phyloP scores from a whole-genome alignment of 768 basidiomycete genomes.

The Leucosporidium scottii region DNA sequence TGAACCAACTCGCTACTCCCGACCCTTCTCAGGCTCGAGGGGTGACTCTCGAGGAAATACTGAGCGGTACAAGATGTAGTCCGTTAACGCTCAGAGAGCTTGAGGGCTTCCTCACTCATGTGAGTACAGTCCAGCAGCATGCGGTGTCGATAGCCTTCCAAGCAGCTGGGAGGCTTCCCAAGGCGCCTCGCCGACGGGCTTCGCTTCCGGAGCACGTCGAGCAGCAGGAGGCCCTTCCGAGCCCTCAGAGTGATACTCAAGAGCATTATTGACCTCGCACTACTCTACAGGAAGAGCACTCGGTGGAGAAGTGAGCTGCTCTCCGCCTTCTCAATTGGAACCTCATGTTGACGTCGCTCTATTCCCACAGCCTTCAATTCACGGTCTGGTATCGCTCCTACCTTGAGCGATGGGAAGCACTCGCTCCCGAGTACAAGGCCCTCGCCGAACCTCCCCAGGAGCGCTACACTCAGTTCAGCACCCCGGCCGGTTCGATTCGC shows the following conservation, averaged over 20 bases:
- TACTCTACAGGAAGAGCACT: slow-evolving; percentile 7
- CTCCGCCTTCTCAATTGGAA: neutral
- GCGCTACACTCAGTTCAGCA: slow-evolving; percentile 1
- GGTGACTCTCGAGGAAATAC: slow-evolving; percentile 7
- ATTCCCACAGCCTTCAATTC: slow-evolving; percentile 40
- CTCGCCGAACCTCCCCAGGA: slow-evolving; percentile 4
- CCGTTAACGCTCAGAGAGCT: slow-evolving; percentile 13
- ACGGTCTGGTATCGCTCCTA: slow-evolving; percentile 47
- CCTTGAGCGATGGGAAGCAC: slow-evolving; percentile 42
- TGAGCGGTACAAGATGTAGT: neutral
- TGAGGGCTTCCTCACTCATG: slow-evolving; percentile 13
- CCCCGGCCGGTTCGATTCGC: slow-evolving; percentile 9
- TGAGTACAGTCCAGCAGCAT: neutral
- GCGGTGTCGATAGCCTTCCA: too few species aligned
- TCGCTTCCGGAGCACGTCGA: neutral
- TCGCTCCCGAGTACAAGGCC: slow-evolving; percentile 32
- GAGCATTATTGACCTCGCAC: too few species aligned
- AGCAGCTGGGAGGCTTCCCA: neutral
- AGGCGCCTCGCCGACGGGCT: neutral
- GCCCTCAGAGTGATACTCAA: too few species aligned
- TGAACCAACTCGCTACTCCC: neutral
- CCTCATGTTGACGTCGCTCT: neutral
- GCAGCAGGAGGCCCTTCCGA: too few species aligned
- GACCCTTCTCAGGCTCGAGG: neutral
- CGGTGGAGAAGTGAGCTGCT: slow-evolving; percentile 6